Percentiles rank a stretch among this genome's conserved stretches.
Evolutionary conservation across 345 rosid genomes (phyloP).

Genomic region (Pugionium cornutum): DNA sequence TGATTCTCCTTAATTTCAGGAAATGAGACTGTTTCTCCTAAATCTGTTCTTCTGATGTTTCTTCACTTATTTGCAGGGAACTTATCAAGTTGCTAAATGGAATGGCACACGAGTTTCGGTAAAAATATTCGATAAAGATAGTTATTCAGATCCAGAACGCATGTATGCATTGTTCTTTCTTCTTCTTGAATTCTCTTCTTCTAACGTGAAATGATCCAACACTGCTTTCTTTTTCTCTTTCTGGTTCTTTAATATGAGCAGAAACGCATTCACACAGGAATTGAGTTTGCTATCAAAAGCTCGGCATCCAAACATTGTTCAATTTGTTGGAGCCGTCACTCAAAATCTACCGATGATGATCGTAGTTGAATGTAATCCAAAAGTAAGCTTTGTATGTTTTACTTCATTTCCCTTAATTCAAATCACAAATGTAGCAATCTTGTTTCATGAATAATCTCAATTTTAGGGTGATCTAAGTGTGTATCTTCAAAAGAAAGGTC

Average conservation of each 20-base stretch:
- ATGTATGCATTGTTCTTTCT: constrained; percentile 48
- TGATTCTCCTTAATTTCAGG: neutral
- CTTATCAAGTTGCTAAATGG: constrained; percentile 98
- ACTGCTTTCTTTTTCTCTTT: neutral
- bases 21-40: neutral
- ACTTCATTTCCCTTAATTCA: constrained; percentile 1
- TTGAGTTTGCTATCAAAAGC: constrained; percentile 79
- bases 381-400: constrained; percentile 42
- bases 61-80: constrained; percentile 55
- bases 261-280: constrained; percentile 82
- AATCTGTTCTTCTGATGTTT: constrained; percentile 1
- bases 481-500: constrained; percentile 83
- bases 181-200: neutral
- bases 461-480: constrained; percentile 82
- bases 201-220: constrained; percentile 13
- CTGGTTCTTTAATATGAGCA: constrained; percentile 35
- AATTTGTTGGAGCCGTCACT: constrained; percentile 97
- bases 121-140: constrained; percentile 82
- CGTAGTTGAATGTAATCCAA: constrained; percentile 74
- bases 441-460: neutral
- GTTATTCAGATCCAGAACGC: constrained; percentile 64
- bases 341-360: constrained; percentile 97
- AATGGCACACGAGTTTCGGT: constrained; percentile 91
- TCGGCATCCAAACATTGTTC: constrained; percentile 93
- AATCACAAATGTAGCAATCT: constrained; percentile 2